phyloP scores from a whole-genome alignment of 2,329 filamentous ascomycete species.

The Colletotrichum scovillei region DNA sequence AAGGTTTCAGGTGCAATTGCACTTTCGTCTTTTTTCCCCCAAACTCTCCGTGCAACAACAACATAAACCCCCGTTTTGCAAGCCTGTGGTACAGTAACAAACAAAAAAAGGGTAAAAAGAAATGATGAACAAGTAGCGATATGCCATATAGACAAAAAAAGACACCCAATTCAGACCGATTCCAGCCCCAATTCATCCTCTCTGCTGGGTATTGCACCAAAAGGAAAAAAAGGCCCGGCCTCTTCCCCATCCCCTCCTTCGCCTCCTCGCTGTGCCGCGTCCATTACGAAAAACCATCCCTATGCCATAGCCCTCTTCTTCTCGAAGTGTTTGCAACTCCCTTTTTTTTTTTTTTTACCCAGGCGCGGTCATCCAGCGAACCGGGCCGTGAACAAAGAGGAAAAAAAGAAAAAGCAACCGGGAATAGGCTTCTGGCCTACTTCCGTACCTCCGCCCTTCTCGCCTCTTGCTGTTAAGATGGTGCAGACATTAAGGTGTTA shows the following conservation, averaged over 20 bases:
- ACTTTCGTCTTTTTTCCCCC: too few species aligned
- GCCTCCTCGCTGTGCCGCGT: not conserved
- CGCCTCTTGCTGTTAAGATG: not conserved
- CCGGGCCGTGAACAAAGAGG: conserved; percentile 11
- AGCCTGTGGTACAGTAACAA: not conserved
- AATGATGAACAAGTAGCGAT: not conserved
- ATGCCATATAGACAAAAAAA: conserved; percentile 1
- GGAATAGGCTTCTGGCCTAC: not conserved
- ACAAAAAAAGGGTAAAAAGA: not conserved
- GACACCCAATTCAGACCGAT: not conserved
- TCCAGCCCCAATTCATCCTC: not conserved
- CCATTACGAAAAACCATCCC: not conserved
- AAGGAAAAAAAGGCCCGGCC: conserved; percentile 29
- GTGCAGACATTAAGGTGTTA: conserved; percentile 27
- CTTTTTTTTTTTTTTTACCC: conserved; percentile 1
- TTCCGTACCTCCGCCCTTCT: not conserved
- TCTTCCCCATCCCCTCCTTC: conserved; percentile 2
- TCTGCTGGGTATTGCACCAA: not conserved
- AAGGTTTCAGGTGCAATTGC: not conserved
- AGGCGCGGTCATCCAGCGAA: conserved; percentile 28
- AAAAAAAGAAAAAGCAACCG: not conserved
- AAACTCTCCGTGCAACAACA: not conserved
- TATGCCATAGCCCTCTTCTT: not conserved
- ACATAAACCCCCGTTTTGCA: not conserved
- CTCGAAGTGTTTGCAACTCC: conserved; percentile 3